Evolutionary conservation across 257 asterid genomes (phyloP).

Genomic region (Rehmannia glutinosa): DNA sequence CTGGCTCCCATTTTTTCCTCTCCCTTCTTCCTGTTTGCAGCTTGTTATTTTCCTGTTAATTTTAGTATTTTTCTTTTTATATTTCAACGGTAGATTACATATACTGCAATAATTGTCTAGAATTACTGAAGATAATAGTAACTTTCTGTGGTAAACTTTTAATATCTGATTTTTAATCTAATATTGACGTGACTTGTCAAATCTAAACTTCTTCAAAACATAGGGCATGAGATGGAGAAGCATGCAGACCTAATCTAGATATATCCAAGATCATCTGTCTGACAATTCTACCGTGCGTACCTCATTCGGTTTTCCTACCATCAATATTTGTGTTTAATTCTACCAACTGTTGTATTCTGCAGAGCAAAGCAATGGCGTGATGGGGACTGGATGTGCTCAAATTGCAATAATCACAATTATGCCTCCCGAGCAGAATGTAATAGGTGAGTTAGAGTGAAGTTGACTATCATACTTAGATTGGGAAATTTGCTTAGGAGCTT

Average conservation of each 20-base stretch:
- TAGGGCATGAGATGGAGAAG: background rate
- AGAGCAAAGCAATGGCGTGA: slow-evolving; percentile 94
- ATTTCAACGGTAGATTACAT: background rate
- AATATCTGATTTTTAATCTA: background rate
- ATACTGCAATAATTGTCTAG: background rate
- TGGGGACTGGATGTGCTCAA: slow-evolving; percentile 96
- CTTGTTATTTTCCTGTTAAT: background rate
- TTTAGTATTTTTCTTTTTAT: background rate
- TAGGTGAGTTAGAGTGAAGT: slow-evolving; percentile 40
- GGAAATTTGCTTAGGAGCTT: background rate
- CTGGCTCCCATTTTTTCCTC: background rate
- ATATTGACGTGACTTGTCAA: background rate
- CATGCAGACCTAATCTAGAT: background rate
- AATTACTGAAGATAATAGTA: slow-evolving; percentile 2
- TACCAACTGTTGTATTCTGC: slow-evolving; percentile 22
- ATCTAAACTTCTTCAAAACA: background rate
- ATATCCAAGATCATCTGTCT: slow-evolving; percentile 1
- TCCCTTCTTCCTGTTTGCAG: background rate
- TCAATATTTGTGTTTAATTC: background rate
- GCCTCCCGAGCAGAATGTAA: slow-evolving; percentile 88
- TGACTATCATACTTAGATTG: background rate
- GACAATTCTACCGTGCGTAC: background rate
- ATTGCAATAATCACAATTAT: slow-evolving; percentile 86
- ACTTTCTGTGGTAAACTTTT: background rate
- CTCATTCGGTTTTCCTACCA: background rate